Base-by-base conservation (phyloP, 1,139 yeast species). In the Debaryomyces psychrophilus region DNA sequence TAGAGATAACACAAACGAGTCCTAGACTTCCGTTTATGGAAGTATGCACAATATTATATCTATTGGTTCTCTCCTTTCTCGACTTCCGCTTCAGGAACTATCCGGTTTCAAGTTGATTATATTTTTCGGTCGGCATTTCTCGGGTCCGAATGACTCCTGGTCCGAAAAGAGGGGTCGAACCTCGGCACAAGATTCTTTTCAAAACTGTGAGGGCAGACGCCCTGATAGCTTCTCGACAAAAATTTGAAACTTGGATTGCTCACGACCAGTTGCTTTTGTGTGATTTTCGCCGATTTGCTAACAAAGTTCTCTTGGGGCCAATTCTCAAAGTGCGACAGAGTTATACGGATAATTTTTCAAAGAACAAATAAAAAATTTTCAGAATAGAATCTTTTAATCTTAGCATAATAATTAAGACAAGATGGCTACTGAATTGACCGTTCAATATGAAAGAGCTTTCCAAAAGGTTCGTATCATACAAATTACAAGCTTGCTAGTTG, bases 401-500 rank as follows among this genome's bases (percentile, higher is more conserved):
- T 50, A 52, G 48, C 50, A 47, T 48, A 45, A 45, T 45, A 53
- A 31, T 46, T 44, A 44, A 45, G 64, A 59, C 64, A 73, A 81
- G 82, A 93, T 93, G 98, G 95, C 98, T 77, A 88, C 98, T 79
- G 99, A 93, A 87, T 90, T 93, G 83, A 90, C 97, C 78, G 99
- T 95, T 82, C 99, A 93, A 87, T 88, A 97, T 76, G 99, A 95
- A 86, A 93, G 96, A 83, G 99, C 99, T 89, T 93, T 87, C 97
- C 99, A 93, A 87, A 95, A 93, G 95, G 95, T 88, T 83, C 75
- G 95, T 79, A 66, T 51, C 27, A 40, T 18, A 27, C 18, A 33
- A 12, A n/a, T 27, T 12, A 27, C 8, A 25, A 18, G 31, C 25
- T 33, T 33, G 28, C 25, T 11, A 33, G 28, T 20, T 18, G 26